phyloP scores from a whole-genome alignment of 2,329 filamentous ascomycete genomes.

The Aspergillus sp. region DNA sequence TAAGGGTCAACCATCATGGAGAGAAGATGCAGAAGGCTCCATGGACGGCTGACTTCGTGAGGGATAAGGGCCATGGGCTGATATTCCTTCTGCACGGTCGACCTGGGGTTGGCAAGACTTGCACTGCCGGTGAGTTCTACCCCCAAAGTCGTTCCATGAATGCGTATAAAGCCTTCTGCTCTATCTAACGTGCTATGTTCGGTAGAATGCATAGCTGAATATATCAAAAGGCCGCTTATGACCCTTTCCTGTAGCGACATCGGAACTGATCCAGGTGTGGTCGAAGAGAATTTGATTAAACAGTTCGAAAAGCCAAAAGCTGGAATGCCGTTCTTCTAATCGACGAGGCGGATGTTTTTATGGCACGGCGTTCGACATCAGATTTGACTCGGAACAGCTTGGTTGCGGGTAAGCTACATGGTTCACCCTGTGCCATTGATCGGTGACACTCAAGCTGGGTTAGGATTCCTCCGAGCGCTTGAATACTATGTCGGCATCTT shows the following conservation, averaged over 20 bases:
- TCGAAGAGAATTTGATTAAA: background rate
- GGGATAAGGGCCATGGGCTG: background rate
- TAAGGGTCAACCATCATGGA: background rate
- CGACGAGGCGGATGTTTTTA: background rate
- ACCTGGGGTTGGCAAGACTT: background rate
- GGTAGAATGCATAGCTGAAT: background rate
- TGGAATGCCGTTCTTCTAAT: background rate
- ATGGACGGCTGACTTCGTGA: background rate
- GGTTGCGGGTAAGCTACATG: background rate
- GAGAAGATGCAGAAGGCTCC: background rate
- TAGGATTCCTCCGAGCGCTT: constrained; percentile 4
- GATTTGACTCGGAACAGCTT: background rate
- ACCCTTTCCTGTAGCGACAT: background rate
- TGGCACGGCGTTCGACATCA: background rate
- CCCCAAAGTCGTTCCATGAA: background rate
- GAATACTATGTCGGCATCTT: constrained; percentile 46
- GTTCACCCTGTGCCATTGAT: background rate
- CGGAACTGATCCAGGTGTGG: background rate
- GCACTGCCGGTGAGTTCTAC: background rate
- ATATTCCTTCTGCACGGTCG: background rate
- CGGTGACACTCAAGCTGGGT: background rate
- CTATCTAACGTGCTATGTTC: too few relatives aligned
- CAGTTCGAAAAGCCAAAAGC: background rate
- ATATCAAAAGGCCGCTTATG: background rate
- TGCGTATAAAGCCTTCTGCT: background rate